Base-by-base conservation (phyloP, 768 basidiomycete genomes). In the Candolleomyces aberdarensis region DNA sequence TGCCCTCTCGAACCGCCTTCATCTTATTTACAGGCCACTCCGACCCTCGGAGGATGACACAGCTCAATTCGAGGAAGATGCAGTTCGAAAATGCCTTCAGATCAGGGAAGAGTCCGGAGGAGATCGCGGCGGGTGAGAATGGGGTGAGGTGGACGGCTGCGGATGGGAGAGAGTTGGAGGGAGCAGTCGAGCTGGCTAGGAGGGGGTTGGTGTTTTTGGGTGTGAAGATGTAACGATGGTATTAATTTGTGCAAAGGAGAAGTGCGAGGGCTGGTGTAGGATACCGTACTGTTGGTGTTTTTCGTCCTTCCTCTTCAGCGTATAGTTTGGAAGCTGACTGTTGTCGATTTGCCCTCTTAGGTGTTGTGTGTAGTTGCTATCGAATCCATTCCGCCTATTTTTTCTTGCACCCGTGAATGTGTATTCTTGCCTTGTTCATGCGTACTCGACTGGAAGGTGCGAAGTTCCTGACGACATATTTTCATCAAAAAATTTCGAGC, bases 11-110 rank as follows among this genome's bases (percentile, higher is more conserved):
- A 20, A 93, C 95, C 0, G 94, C 94, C 0, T 71, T 98, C 20
- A 74, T 98, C 57, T 78, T 98, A 43, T 87, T 97, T 69, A 92
- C 90, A 0, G 95, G 96, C 1, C 94, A 98, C 68, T 86, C 87
- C 0, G 92, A 97, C 71, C 95, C 96, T 0, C 84, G 92, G 0
- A 76, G 72, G 7, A 94, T 96, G 92, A 78, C 89, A 3, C 71
- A 80, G 26, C 75, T 98, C 20, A 87, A 87, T 64, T 83, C 83
- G 5, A 80, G 87, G 54, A 90, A 93, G 73, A 74, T 72, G 3
- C 80, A 82, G 32, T 96, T 94, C 66, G 95, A 98, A 66, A 76
- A 67, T 22, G 84, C 83, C 15, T 72, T 89, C 56, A 79, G 81
- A 65, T 73, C 74, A 52, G 85, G 85, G 19, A 83, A 82, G 74